phyloP scores from a whole-genome alignment of 352 stramenopile species.

The Globisporangium lucens region DNA sequence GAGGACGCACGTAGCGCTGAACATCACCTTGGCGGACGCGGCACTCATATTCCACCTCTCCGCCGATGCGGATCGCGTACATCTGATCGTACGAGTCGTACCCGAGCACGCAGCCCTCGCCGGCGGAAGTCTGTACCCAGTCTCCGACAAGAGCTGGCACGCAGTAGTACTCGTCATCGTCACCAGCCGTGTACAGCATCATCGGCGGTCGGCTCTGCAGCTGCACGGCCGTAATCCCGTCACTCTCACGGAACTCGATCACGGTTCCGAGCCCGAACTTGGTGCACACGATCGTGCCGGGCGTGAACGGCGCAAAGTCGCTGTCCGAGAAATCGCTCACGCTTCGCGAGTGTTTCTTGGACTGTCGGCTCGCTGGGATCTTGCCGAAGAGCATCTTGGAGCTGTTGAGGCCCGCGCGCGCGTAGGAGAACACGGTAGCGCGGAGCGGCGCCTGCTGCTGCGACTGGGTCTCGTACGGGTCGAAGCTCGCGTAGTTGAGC shows the following conservation, averaged over 20 bases:
- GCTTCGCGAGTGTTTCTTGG: conserved; percentile 34
- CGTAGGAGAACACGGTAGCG: conserved; percentile 48
- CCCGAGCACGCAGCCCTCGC: conserved; percentile 47
- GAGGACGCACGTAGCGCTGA: conserved; percentile 31
- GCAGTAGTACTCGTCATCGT: conserved; percentile 45
- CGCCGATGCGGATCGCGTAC: conserved; percentile 48
- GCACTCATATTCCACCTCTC: conserved; percentile 37
- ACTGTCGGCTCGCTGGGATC: conserved; percentile 10
- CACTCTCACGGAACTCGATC: conserved; percentile 38
- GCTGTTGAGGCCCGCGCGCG: conserved; percentile 37
- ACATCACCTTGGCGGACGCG: conserved; percentile 40
- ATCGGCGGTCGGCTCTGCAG: conserved; percentile 39
- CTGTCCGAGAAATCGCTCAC: conserved; percentile 42
- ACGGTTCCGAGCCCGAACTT: conserved; percentile 66
- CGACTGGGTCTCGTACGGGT: conserved; percentile 16
- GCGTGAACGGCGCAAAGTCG: conserved; percentile 34
- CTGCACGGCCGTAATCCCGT: conserved; percentile 49
- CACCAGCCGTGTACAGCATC: conserved; percentile 30
- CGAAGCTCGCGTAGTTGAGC: conserved; percentile 17
- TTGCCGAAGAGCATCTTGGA: conserved; percentile 56
- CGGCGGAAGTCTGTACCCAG: conserved; percentile 52
- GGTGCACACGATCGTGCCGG: conserved; percentile 52
- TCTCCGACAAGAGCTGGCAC: conserved; percentile 58
- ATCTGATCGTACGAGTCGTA: conserved; percentile 49
- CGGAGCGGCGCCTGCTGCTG: conserved; percentile 21